phyloP scores from a whole-genome alignment of 345 rosid genomes.

The Brassica napus region DNA sequence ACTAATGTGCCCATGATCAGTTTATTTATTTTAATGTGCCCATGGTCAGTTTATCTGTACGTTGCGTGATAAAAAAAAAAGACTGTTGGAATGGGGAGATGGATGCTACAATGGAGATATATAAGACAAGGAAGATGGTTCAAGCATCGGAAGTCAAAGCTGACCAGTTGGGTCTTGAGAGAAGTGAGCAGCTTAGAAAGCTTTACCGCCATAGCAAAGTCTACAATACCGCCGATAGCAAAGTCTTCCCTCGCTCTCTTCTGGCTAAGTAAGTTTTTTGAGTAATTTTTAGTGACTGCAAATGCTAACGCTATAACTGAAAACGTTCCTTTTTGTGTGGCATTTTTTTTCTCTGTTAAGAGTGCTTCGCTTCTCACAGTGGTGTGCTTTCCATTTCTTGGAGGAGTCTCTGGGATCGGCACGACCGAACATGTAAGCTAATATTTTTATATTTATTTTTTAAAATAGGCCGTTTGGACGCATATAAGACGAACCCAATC shows the following conservation, averaged over 20 bases:
- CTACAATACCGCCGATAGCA: slow-evolving; percentile 3
- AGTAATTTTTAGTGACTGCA: not conserved
- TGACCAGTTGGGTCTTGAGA: slow-evolving; percentile 70
- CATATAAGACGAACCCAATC: not conserved
- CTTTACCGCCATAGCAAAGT: slow-evolving; percentile 63
- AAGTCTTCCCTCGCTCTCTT: slow-evolving; percentile 82
- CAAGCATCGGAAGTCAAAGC: slow-evolving; percentile 69
- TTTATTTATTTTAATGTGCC: not conserved
- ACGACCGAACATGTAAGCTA: slow-evolving; percentile 68
- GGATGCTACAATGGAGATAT: slow-evolving; percentile 97
- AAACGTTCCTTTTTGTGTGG: slow-evolving; percentile 24
- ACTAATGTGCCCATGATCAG: not conserved
- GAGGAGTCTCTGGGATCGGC: slow-evolving; percentile 85
- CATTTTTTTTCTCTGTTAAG: slow-evolving; percentile 38
- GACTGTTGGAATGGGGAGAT: slow-evolving; percentile 85
- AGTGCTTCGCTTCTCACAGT: slow-evolving; percentile 81
- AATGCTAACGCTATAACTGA: slow-evolving; percentile 9
- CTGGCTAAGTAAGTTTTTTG: slow-evolving; percentile 67
- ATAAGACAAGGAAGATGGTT: slow-evolving; percentile 81
- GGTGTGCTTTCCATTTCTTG: slow-evolving; percentile 72
- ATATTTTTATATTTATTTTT: not conserved
- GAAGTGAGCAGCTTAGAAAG: slow-evolving; percentile 88
- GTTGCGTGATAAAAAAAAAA: slow-evolving; percentile 10
- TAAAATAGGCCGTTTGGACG: not conserved
- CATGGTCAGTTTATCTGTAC: not conserved